Base-by-base conservation (phyloP, 148 eudicot species). In the Polygonum maritimum region DNA sequence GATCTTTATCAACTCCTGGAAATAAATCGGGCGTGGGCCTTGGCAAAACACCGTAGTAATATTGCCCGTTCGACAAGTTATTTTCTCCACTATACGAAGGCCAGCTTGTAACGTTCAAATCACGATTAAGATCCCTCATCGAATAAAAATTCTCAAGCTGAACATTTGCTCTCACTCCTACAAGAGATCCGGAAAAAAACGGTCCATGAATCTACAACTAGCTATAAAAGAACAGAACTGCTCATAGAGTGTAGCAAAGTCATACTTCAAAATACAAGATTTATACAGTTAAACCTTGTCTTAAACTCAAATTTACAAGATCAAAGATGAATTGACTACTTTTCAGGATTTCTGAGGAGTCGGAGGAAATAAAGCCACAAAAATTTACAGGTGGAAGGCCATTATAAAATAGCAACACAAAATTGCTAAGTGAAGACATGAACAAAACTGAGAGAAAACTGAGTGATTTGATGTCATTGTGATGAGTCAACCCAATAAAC, bases 81-180 rank as follows among this genome's bases (percentile, higher is more conserved):
- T 82, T 83, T 31, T 88, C 91, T 74, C 87, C 88, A 74, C 82
- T 88, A 84, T 79, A 90, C 58, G 77, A 58, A 54, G 88, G 86
- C 97, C 98, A 92, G 76, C 85, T 84, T 78, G 86, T 80, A 78
- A 88, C 82, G 73, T 85, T 92, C 60, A 87, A 81, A 80, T 90
- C 91, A 75, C 78, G 88, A 76, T 84, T 90, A 78, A 81, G 88
- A 81, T 89, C 94, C 81, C 88, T 89, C 90, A 88, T 88, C 70
- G 93, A 87, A 81, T 82, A 82, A 85, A 76, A 83, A 83, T 86
- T 87, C 79, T 93, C 84, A 45, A 84, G 71, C 75, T 93, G 87
- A 71, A 91, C 85, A 74, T 89, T 84, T 74, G 97, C 87, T 88
- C 94, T 95, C 97, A 92, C 92, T 76, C 86, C 96, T 90, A 87